These are phyloP conservation scores for Vigna hirtella DNA, from an alignment of 306 rosid genomes.

Conservation along the genomic window DNA sequence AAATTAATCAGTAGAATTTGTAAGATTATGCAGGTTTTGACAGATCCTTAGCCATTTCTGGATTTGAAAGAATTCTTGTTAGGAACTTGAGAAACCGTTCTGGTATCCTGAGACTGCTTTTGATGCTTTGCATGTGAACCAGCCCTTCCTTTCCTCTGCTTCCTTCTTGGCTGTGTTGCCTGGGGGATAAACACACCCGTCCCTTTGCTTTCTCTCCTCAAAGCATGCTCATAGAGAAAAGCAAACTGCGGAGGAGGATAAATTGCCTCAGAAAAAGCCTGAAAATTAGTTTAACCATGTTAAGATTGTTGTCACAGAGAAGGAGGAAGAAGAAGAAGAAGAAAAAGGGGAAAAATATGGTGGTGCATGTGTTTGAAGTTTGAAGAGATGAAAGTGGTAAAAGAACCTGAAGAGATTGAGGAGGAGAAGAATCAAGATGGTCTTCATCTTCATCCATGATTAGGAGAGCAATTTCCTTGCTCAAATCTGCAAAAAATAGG, in stretches of 20 bases:
- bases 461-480: constrained; percentile 84
- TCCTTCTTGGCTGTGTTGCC: constrained; percentile 75
- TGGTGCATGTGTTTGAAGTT: background rate
- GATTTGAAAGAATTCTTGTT: constrained; percentile 55
- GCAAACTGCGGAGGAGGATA: constrained; percentile 65
- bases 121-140: constrained; percentile 62
- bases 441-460: constrained; percentile 94
- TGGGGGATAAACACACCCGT: constrained; percentile 97
- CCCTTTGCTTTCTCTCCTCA: constrained; percentile 88
- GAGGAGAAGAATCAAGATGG: constrained; percentile 59
- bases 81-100: constrained; percentile 60
- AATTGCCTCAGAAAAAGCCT: constrained; percentile 67
- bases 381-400: constrained; percentile 34
- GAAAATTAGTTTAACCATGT: constrained; percentile 35
- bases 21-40: constrained; percentile 34
- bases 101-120: constrained; percentile 61
- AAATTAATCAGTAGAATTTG: constrained; percentile 44
- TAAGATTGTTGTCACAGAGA: background rate
- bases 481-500: constrained; percentile 80
- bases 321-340: background rate
- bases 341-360: background rate
- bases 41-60: constrained; percentile 52
- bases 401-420: constrained; percentile 69
- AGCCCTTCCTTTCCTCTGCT: constrained; percentile 67
- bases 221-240: constrained; percentile 53